Evolutionary conservation across 371 early-diverging fungal species (phyloP), one percentile per base, ranked within the genome.

Genomic region (Choanephora cucurbitarum): DNA sequence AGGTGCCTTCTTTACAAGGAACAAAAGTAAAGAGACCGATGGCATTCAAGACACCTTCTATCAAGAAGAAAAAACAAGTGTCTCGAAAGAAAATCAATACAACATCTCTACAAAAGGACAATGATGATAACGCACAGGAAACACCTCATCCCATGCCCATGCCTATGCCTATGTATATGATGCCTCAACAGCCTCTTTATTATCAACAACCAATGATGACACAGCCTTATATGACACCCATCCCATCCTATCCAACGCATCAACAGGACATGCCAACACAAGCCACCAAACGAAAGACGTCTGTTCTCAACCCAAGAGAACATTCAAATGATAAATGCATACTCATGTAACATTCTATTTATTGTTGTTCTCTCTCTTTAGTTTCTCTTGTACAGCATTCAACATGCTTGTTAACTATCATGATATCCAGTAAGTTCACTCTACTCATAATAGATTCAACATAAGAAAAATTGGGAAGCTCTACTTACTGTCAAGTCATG

Each of bases 401-500:
- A 65, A n/a, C 60, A 65, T 60, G 18, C 54, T 55, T 4, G 17
- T 23, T 21, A 65, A 31, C 66, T 65, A 28, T n/a, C 32, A 24
- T 15, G 15, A 42, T 17, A 31, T 14, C 22, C 19, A n/a, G n/a
- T n/a, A n/a, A n/a, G n/a, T n/a, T n/a, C n/a, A 17, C 22, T 14
- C 22, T 24, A 49, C 15, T 9, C n/a, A n/a, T n/a, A n/a, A n/a
- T n/a, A n/a, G n/a, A n/a, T n/a, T n/a, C n/a, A n/a, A n/a, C n/a
- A 41, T 42, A 22, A 8, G 18, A 58, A 33, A 45, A 15, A 44
- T 15, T 33, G 10, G 6, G 3, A 10, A 31, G 44, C 44, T 33
- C 21, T 33, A 46, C 69, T 70, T 73, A 80, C 75, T 44, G 62
- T 54, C 15, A 10, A 4, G 57, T 72, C 59, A 2, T 64, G 55